phyloP scores from a whole-genome alignment of 78 protist genomes.

The Protostelium mycophagum region DNA sequence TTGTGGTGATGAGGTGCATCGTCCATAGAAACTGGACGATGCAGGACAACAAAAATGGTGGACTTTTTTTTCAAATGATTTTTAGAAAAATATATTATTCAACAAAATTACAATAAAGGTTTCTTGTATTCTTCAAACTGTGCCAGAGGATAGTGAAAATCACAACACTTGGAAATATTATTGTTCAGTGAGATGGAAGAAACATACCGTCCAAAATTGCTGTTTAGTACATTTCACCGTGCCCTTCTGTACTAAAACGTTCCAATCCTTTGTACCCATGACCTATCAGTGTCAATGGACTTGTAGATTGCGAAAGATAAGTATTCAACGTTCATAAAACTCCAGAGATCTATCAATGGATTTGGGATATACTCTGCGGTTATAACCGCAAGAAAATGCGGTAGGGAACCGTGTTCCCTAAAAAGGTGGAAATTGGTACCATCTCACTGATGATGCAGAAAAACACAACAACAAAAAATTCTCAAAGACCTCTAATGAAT shows the following conservation, averaged over 20 bases:
- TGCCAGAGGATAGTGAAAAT: background rate
- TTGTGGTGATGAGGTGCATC: background rate
- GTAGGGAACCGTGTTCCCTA: background rate
- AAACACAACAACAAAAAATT: too few relatives aligned
- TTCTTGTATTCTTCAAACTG: too few relatives aligned
- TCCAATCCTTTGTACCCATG: background rate
- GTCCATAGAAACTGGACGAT: background rate
- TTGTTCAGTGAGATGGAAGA: background rate
- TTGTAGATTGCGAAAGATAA: background rate
- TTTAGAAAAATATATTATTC: too few relatives aligned
- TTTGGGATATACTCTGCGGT: too few relatives aligned
- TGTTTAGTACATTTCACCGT: background rate
- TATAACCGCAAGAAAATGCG: background rate
- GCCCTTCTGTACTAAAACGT: background rate
- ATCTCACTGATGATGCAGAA: background rate
- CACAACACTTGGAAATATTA: background rate
- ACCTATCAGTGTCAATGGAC: background rate
- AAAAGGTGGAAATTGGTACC: background rate
- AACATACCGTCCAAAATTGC: background rate
- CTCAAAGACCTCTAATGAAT: too few relatives aligned
- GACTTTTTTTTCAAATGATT: too few relatives aligned
- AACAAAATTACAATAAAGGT: too few relatives aligned
- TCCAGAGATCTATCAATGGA: too few relatives aligned
- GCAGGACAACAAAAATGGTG: too few relatives aligned
- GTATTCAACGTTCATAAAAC: background rate